Conservation (phyloP, 768 basidiomycete species). For the Boletales sp. region DNA sequence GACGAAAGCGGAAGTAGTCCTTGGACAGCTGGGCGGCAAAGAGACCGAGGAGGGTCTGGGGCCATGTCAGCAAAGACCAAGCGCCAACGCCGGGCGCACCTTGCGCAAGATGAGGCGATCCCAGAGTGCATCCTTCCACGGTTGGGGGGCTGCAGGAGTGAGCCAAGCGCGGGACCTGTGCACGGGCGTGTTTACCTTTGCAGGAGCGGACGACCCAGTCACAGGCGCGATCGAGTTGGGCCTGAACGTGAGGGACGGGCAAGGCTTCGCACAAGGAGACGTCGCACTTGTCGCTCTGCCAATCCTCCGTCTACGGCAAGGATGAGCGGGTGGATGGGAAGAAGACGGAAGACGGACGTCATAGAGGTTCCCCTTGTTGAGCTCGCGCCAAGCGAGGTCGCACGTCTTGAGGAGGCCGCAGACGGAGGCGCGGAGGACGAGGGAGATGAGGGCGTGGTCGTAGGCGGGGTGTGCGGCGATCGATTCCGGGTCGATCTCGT, state of each 20-base stretch:
- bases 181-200: conserved; percentile 34
- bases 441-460: conserved; percentile 51
- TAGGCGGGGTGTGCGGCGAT: conserved; percentile 42
- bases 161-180: conserved; percentile 1
- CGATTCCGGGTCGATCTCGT: conserved; percentile 57
- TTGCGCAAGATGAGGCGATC: conserved; percentile 57
- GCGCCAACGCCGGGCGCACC: conserved; percentile 29
- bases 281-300: conserved; percentile 88
- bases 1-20: conserved; percentile 20
- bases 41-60: conserved; percentile 25
- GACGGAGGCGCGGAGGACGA: conserved; percentile 65
- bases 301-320: conserved; percentile 67
- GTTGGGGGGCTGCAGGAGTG: conserved; percentile 37
- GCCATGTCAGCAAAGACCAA: conserved; percentile 5
- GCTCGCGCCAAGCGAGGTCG: conserved; percentile 78
- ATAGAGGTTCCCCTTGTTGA: conserved; percentile 67
- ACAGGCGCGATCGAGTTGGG: conserved; percentile 56
- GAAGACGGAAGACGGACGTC: conserved; percentile 56
- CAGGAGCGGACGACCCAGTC: conserved; percentile 52
- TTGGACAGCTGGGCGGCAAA: conserved; percentile 23
- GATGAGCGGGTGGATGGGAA: conserved; percentile 2
- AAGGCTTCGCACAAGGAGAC: conserved; percentile 67
- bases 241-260: conserved; percentile 49
- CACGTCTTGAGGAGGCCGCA: conserved; percentile 76
- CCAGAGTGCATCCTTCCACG: conserved; percentile 49